Evolutionary conservation across 2,329 filamentous ascomycete species (phyloP).

Genomic region (Fragosphaeria purpurea): DNA sequence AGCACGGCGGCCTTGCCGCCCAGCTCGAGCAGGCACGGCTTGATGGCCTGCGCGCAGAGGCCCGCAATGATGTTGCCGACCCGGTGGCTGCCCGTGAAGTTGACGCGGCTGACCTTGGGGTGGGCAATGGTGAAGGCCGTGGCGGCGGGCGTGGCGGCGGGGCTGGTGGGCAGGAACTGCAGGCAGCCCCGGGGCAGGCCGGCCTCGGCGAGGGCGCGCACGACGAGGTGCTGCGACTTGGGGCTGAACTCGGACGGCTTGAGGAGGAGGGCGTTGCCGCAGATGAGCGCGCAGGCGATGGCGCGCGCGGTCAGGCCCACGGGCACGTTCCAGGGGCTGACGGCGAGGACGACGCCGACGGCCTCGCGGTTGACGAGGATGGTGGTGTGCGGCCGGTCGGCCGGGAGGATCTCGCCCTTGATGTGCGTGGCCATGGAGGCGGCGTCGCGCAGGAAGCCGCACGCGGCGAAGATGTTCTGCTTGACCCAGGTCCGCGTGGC

Average conservation of each 20-base stretch:
- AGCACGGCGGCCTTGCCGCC: conserved; percentile 61
- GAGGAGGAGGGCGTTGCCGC: conserved; percentile 51
- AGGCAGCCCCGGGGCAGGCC: conserved; percentile 56
- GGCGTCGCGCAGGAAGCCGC: conserved; percentile 29
- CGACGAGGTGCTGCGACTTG: conserved; percentile 45
- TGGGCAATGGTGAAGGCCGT: conserved; percentile 53
- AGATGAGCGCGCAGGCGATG: conserved; percentile 41
- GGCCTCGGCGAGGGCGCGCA: conserved; percentile 48
- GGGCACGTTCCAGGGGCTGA: conserved; percentile 54
- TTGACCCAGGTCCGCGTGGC: conserved; percentile 19
- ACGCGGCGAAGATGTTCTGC: conserved; percentile 27
- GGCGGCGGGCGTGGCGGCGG: conserved; percentile 31
- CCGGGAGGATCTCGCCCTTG: conserved; percentile 25
- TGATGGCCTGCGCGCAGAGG: conserved; percentile 53
- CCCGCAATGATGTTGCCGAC: conserved; percentile 56
- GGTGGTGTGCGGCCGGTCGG: conserved; percentile 35
- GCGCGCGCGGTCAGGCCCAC: conserved; percentile 20
- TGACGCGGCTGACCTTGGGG: conserved; percentile 53
- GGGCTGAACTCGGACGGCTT: conserved; percentile 54
- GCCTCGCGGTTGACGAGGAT: conserved; percentile 57
- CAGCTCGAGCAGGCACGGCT: conserved; percentile 58
- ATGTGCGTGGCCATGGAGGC: conserved; percentile 29
- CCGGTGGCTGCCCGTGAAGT: conserved; percentile 58
- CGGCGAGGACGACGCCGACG: conserved; percentile 57
- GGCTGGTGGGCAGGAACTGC: conserved; percentile 51